A percentile compares a stretch with the other conserved stretches of the same genome.
These are phyloP conservation scores for Cryptococcus maquisensis DNA, from an alignment of 1,284 basidiomycete genomes.

Conservation along the genomic window DNA sequence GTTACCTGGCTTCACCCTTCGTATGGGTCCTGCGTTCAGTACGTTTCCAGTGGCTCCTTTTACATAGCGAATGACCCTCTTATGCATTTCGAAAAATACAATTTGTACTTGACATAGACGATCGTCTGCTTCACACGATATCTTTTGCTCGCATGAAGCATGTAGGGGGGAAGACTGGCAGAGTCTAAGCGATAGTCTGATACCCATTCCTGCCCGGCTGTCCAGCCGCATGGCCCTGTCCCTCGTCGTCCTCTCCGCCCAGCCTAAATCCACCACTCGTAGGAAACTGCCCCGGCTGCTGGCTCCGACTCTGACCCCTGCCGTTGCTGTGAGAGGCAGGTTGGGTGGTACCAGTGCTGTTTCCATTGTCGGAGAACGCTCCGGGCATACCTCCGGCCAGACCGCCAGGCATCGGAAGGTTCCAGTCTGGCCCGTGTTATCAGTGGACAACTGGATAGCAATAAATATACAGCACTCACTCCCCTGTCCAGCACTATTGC, in stretches of 20 bases:
- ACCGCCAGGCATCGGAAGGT: conserved; percentile 11
- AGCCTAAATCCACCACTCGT: conserved; percentile 29
- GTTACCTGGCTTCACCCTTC: too few species aligned
- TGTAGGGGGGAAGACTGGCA: too few species aligned
- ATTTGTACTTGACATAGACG: background rate
- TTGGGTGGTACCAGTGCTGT: background rate
- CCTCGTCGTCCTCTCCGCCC: conserved; percentile 27
- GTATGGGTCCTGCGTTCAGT: too few species aligned
- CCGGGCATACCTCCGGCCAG: background rate
- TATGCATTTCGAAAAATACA: background rate
- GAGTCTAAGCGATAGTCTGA: conserved; percentile 12
- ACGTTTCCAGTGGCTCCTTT: too few species aligned
- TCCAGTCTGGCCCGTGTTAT: conserved; percentile 3
- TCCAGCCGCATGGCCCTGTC: conserved; percentile 8
- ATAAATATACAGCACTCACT: background rate
- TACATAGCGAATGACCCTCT: too few species aligned
- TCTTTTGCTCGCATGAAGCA: too few species aligned
- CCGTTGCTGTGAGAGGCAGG: background rate
- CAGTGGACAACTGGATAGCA: background rate
- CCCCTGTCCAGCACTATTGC: background rate
- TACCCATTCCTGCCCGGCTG: conserved; percentile 15
- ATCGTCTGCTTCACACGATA: background rate
- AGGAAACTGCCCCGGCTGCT: conserved; percentile 17
- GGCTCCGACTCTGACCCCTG: background rate
- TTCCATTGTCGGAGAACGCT: background rate